Percentiles rank a stretch among this genome's conserved stretches.
Evolutionary conservation across 2,329 filamentous ascomycete species (phyloP).

Genomic region (Furcasterigmium furcatum): DNA sequence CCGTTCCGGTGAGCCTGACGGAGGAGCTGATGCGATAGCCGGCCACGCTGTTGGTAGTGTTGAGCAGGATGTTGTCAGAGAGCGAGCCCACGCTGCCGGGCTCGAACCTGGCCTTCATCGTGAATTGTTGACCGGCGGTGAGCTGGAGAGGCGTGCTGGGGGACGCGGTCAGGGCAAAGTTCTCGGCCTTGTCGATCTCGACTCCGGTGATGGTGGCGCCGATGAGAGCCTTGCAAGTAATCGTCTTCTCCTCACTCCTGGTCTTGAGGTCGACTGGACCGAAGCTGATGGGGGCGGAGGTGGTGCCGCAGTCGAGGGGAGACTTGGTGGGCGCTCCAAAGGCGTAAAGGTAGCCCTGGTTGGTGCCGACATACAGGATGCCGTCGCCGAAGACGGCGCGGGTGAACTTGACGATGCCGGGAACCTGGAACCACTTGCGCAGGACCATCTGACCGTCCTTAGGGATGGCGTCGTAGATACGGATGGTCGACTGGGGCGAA

Average conservation of each 20-base stretch:
- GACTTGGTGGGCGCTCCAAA: conserved; percentile 52
- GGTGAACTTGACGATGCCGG: conserved; percentile 51
- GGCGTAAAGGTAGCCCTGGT: conserved; percentile 46
- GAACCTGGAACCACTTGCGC: conserved; percentile 47
- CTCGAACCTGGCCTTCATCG: conserved; percentile 39
- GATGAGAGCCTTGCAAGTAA: conserved; percentile 46
- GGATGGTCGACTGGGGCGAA: conserved; percentile 36
- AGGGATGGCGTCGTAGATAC: conserved; percentile 49
- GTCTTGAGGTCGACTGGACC: conserved; percentile 37
- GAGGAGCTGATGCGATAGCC: conserved; percentile 43
- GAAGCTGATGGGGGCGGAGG: conserved; percentile 34
- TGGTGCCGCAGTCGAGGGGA: conserved; percentile 48
- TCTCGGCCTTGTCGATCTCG: conserved; percentile 22
- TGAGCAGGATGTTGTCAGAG: conserved; percentile 41
- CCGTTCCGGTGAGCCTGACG: conserved; percentile 43
- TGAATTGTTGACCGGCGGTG: conserved; percentile 32
- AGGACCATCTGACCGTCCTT: conserved; percentile 39
- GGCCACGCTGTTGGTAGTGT: conserved; percentile 38
- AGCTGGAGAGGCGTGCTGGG: conserved; percentile 24
- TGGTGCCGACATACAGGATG: conserved; percentile 48
- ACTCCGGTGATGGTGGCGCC: conserved; percentile 36
- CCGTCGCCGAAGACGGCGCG: conserved; percentile 55
- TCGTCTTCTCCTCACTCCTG: conserved; percentile 14
- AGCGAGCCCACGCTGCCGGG: conserved; percentile 42
- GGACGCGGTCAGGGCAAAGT: conserved; percentile 31